phyloP scores from a whole-genome alignment of 805 yeast genomes.

The Myxozyma geophila region DNA sequence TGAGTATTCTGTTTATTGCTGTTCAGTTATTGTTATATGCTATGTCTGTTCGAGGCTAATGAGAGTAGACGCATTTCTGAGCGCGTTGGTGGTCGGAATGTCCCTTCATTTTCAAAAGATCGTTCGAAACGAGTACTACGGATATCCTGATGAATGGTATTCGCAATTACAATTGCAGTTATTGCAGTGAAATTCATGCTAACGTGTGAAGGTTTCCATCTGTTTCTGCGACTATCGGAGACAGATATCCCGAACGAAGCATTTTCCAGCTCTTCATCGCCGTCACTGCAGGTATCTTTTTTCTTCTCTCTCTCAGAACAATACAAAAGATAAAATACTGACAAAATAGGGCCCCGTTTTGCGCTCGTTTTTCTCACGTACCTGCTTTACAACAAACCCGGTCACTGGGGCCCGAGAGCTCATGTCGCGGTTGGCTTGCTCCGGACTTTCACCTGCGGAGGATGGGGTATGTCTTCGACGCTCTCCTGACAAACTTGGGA shows the following conservation, averaged over 20 bases:
- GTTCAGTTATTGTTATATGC: background rate
- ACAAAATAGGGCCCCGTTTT: conserved; percentile 42
- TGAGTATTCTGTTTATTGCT: conserved; percentile 9
- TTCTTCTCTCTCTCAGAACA: background rate
- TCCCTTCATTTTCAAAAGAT: conserved; percentile 81
- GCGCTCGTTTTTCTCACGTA: conserved; percentile 32
- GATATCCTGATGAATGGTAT: conserved; percentile 94
- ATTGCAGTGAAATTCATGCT: background rate
- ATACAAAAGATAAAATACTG: conserved; percentile 47
- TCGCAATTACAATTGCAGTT: background rate
- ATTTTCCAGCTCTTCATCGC: conserved; percentile 91
- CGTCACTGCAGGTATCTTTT: conserved; percentile 68
- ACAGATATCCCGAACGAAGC: conserved; percentile 93
- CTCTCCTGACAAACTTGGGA: background rate
- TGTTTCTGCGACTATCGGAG: conserved; percentile 96
- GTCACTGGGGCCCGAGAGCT: conserved; percentile 47
- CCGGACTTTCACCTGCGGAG: conserved; percentile 96
- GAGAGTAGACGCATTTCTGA: conserved; percentile 34
- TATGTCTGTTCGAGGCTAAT: background rate
- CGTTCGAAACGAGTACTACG: conserved; percentile 81
- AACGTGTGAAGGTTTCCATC: conserved; percentile 67
- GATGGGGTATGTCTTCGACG: conserved; percentile 64
- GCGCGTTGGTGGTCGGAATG: conserved; percentile 39
- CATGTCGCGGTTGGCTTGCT: conserved; percentile 63
- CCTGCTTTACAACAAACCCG: conserved; percentile 32